Conservation (phyloP, 2,329 filamentous ascomycete genomes). For the Orbilia ellipsospora region DNA sequence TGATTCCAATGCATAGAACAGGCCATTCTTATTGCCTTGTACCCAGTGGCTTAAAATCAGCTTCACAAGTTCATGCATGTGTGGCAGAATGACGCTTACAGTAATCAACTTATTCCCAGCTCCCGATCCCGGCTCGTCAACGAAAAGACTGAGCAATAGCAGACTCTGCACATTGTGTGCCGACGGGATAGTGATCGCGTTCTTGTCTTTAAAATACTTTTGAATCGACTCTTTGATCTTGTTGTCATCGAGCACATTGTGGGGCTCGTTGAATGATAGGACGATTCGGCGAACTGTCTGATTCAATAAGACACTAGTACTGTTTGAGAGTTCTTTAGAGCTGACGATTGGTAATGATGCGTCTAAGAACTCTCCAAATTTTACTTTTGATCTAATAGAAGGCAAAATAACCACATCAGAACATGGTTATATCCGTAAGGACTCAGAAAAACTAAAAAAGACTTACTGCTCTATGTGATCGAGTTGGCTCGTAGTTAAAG, state of each 20-base stretch:
- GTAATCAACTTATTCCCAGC: constrained; percentile 57
- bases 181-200: constrained; percentile 56
- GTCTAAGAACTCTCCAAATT: constrained; percentile 54
- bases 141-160: constrained; percentile 55
- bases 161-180: constrained; percentile 57
- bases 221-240: constrained; percentile 56
- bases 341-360: constrained; percentile 56
- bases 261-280: constrained; percentile 51
- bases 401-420: background rate
- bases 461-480: constrained; percentile 56
- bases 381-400: constrained; percentile 34
- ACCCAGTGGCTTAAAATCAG: constrained; percentile 1
- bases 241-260: constrained; percentile 41
- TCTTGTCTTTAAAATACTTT: constrained; percentile 57
- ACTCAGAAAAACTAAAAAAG: background rate
- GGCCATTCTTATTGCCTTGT: constrained; percentile 57
- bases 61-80: constrained; percentile 22
- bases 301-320: constrained; percentile 56
- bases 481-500: constrained; percentile 24
- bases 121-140: constrained; percentile 56
- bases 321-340: constrained; percentile 56
- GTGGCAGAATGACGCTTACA: constrained; percentile 29
- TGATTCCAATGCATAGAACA: constrained; percentile 57
- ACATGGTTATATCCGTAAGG: background rate
- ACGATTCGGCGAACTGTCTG: constrained; percentile 56